A percentile compares a stretch with the other conserved stretches of the same genome.
Evolutionary conservation across 495 filamentous ascomycete species (phyloP).

Genomic region (Tuber melanosporum): DNA sequence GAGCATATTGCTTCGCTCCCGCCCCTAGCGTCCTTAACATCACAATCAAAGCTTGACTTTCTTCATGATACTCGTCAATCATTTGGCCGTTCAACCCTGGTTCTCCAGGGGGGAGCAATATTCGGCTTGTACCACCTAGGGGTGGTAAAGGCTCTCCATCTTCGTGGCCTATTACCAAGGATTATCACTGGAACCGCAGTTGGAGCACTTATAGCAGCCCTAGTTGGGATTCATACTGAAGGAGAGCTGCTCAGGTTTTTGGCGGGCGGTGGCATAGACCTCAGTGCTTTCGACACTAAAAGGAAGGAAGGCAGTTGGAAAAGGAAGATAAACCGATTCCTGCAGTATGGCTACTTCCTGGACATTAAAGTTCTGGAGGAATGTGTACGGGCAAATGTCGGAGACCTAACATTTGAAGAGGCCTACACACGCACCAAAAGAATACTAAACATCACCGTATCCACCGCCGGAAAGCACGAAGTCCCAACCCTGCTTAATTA

Average conservation of each 20-base stretch:
- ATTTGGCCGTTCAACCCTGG: slow-evolving; percentile 78
- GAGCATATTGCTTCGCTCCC: slow-evolving; percentile 63
- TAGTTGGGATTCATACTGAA: slow-evolving; percentile 83
- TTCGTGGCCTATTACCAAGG: slow-evolving; percentile 74
- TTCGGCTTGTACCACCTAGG: slow-evolving; percentile 90
- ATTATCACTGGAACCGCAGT: slow-evolving; percentile 90
- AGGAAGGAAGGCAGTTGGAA: slow-evolving; percentile 23
- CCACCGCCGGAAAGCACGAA: slow-evolving; percentile 63
- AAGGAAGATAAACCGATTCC: slow-evolving; percentile 53
- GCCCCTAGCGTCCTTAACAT: slow-evolving; percentile 63
- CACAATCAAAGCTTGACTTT: slow-evolving; percentile 79
- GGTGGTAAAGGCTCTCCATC: slow-evolving; percentile 80
- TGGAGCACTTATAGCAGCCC: slow-evolving; percentile 81
- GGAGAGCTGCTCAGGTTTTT: slow-evolving; percentile 74
- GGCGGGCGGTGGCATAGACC: slow-evolving; percentile 70
- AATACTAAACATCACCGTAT: slow-evolving; percentile 87
- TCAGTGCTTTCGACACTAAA: slow-evolving; percentile 65
- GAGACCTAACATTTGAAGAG: slow-evolving; percentile 89
- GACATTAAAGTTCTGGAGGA: slow-evolving; percentile 77
- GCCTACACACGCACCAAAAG: slow-evolving; percentile 79
- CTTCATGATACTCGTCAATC: slow-evolving; percentile 85
- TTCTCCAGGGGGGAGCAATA: slow-evolving; percentile 84
- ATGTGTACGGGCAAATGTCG: slow-evolving; percentile 77
- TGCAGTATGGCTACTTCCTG: slow-evolving; percentile 71
- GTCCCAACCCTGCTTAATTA: slow-evolving; percentile 86